Evolutionary conservation across 2,329 filamentous ascomycete genomes (phyloP).

Genomic region (Camillea tinctor): DNA sequence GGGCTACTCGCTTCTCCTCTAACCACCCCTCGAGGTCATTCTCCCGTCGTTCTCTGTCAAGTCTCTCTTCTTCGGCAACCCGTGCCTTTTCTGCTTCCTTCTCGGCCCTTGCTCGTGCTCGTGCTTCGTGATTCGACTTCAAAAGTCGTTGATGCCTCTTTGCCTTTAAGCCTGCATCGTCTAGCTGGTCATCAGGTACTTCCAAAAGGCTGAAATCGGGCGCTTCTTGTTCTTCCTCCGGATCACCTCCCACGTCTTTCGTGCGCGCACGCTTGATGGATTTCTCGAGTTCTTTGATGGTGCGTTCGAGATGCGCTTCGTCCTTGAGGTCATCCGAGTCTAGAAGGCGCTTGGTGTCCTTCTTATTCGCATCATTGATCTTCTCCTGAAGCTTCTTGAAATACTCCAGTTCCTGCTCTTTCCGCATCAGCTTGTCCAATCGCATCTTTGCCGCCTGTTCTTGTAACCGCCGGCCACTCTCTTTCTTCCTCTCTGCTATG

Average conservation of each 20-base stretch:
- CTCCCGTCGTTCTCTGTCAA: conserved; percentile 79
- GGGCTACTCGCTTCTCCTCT: conserved; percentile 72
- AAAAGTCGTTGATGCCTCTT: conserved; percentile 90
- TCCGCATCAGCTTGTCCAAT: conserved; percentile 89
- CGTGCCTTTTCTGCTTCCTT: conserved; percentile 91
- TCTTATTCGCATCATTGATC: conserved; percentile 78
- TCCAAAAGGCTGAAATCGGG: conserved; percentile 88
- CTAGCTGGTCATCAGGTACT: conserved; percentile 85
- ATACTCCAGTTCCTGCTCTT: conserved; percentile 93
- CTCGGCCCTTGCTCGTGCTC: conserved; percentile 90
- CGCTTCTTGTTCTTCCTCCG: conserved; percentile 76
- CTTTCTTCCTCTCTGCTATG: conserved; percentile 91
- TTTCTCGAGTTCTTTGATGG: conserved; percentile 86
- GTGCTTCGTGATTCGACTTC: conserved; percentile 92
- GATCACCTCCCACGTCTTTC: conserved; percentile 83
- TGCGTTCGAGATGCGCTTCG: conserved; percentile 79
- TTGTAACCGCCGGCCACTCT: conserved; percentile 86
- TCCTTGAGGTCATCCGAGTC: conserved; percentile 92
- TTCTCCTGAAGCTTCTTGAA: conserved; percentile 79
- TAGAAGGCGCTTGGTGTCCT: conserved; percentile 81
- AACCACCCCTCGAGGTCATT: conserved; percentile 87
- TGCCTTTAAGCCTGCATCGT: conserved; percentile 86
- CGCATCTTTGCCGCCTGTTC: conserved; percentile 98
- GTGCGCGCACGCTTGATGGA: conserved; percentile 86
- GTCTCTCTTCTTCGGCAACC: conserved; percentile 75